Evolutionary conservation across 2,329 filamentous ascomycete genomes (phyloP), one percentile per base, ranked within the genome.

Genomic region (Corinectria fuckeliana): DNA sequence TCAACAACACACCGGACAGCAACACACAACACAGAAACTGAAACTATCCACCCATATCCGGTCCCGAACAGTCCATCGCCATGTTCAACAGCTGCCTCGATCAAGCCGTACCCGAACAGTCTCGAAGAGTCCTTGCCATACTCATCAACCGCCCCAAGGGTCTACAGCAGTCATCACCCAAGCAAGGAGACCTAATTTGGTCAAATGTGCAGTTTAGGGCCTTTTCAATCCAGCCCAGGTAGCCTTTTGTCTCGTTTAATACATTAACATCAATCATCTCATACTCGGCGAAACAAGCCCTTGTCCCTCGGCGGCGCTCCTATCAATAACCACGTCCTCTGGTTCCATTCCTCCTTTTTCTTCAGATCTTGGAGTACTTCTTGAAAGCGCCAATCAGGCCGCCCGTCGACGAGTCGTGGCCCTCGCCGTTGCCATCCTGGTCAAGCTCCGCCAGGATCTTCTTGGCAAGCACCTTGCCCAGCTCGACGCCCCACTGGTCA

Each of bases 401-500:
- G 64, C 88, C 92, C 10, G 95, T 99, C 71, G 91, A 95, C 63
- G 87, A 81, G 77, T 99, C 95, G 79, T 99, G 95, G 58, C 85
- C 86, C 59, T 81, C 81, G 54, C 88, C 88, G 69, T 86, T 87
- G 61, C 87, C 91, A n/a, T 85, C 78, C 74, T 89, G 85, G 67
- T 97, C 93, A 59, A 99, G 85, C 84, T 99, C 95, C 72, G 79
- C 78, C 70, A 92, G 89, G 65, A 93, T 93, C 82, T 92, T 93
- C 88, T 94, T 98, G 62, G 95, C 95, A 67, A 99, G 82, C 38
- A 90, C 88, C 89, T 99, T 99, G 77, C 95, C 95, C 63, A 99
- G 83, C 85, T 99, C 95, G 42, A 99, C 95, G 80, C 95, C 95
- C 95, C 95, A 99, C 84, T 99, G 95, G 81, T 99, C 95, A 75